Evolutionary conservation across 805 yeast genomes (phyloP).

Genomic region (Yarrowia phangngaensis): DNA sequence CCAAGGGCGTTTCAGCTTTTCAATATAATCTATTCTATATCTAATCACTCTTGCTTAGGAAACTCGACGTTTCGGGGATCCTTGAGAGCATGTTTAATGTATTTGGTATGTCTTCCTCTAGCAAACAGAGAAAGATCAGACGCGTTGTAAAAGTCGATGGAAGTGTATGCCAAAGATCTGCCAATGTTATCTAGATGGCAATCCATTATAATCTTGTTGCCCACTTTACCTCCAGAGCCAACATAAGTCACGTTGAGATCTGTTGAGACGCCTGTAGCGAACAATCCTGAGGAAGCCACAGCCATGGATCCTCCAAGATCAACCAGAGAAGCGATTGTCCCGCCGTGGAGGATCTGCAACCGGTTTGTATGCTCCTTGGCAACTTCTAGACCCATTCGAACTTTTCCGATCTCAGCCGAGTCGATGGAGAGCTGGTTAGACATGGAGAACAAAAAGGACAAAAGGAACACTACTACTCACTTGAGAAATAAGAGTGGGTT

Average conservation of each 20-base stretch:
- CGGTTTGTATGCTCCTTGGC: conserved; percentile 43
- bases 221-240: conserved; percentile 41
- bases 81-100: conserved; percentile 40
- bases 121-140: conserved; percentile 38
- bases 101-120: conserved; percentile 45
- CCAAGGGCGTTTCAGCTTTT: too few species aligned
- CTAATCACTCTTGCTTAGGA: too few species aligned
- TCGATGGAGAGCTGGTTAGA: conserved; percentile 7
- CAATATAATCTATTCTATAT: too few species aligned
- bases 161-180: conserved; percentile 43
- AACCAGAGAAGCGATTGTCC: conserved; percentile 42
- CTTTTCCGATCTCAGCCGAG: conserved; percentile 38
- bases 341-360: conserved; percentile 44
- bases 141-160: conserved; percentile 38
- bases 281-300: conserved; percentile 43
- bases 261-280: conserved; percentile 45
- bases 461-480: conserved; percentile 28
- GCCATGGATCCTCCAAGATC: conserved; percentile 48
- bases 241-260: conserved; percentile 43
- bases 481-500: conserved; percentile 35
- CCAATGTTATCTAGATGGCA: conserved; percentile 42
- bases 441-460: neutral
- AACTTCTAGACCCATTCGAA: conserved; percentile 37
- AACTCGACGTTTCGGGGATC: conserved; percentile 26
- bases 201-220: conserved; percentile 30